Base-by-base conservation (phyloP, 2,329 filamentous ascomycete genomes). In the Arthroderma uncinatum region DNA sequence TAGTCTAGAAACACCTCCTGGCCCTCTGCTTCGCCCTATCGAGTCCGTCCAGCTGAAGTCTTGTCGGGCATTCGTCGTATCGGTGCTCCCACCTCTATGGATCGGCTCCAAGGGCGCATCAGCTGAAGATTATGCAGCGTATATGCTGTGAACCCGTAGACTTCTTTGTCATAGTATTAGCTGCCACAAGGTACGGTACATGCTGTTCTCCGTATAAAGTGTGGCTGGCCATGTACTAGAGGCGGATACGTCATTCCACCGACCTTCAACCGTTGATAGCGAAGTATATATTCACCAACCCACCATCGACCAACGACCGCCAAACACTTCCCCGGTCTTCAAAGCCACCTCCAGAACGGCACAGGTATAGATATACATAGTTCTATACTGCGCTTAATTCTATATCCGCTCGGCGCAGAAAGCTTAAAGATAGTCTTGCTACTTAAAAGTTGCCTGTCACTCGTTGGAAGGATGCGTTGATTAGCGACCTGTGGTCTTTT, bases 81-180 rank as follows among this genome's bases (percentile, higher is more conserved):
- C n/a, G n/a, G n/a, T n/a, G n/a, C n/a, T 25, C 19, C 10, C 40
- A 19, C 14, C n/a, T 21, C 40, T 9, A 47, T 25, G 23, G 40
- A 47, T 47, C 21, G 19, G 19, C 39, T 16, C 12, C 5, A 5
- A 47, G 19, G 10, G 40, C 40, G 19, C 40, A 47, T 47, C 40
- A 28, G 40, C 40, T 47, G 40, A 47, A 47, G 40, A 47, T 47
- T 47, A 47, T 47, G 40, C 40, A 47, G 19, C 40, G 12, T 36
- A 9, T 10, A 36, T 36, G 9, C 3, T 12, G 34, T 36, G 8
- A n/a, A 10, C 34, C 34, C 34, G 9, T 36, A 36, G 34, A 33
- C 39, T 9, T 42, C n/a, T 42, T 19, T 5, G 39, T 10, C 1
- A 6, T 47, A 21, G 28, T 4, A 30, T 30, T 30, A 3, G 28